A percentile compares a stretch with the other conserved stretches of the same genome.
phyloP scores from a whole-genome alignment of 768 basidiomycete species.

The Russula ochroleuca region DNA sequence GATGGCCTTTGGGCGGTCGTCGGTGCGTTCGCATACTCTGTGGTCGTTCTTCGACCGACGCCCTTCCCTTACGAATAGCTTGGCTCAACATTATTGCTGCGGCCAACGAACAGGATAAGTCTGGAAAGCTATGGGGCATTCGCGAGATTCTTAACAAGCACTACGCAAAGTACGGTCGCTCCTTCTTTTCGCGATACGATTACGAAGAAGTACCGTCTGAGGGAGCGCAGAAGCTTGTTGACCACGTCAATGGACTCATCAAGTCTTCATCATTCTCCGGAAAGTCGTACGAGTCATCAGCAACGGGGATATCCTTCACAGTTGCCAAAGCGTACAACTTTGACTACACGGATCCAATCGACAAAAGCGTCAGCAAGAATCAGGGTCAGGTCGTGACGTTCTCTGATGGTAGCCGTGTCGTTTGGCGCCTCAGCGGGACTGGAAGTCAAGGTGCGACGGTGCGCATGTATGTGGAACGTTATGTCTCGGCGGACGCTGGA shows the following conservation, averaged over 20 bases:
- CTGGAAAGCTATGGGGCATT: constrained; percentile 77
- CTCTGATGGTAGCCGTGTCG: constrained; percentile 86
- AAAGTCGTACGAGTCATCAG: constrained; percentile 60
- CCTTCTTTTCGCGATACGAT: constrained; percentile 98
- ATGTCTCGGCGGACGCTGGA: constrained; percentile 67
- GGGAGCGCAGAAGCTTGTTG: constrained; percentile 83
- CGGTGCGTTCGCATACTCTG: constrained; percentile 48
- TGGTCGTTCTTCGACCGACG: background rate
- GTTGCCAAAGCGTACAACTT: constrained; percentile 81
- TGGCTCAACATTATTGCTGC: constrained; percentile 98
- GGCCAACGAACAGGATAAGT: constrained; percentile 58
- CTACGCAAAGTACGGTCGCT: constrained; percentile 91
- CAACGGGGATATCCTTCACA: constrained; percentile 66
- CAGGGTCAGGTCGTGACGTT: constrained; percentile 95
- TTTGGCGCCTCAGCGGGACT: constrained; percentile 94
- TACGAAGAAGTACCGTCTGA: constrained; percentile 96
- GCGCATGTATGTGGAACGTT: constrained; percentile 93
- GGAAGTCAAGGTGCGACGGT: constrained; percentile 96
- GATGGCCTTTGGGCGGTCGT: constrained; percentile 98
- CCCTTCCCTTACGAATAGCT: constrained; percentile 43
- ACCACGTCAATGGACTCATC: constrained; percentile 68
- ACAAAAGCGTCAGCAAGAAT: constrained; percentile 86
- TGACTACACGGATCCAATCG: constrained; percentile 98
- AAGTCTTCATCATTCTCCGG: constrained; percentile 62
- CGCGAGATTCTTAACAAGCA: constrained; percentile 85